Conservation (phyloP, 2,329 filamentous ascomycete genomes). For the Dryadomyces quercivorus region DNA sequence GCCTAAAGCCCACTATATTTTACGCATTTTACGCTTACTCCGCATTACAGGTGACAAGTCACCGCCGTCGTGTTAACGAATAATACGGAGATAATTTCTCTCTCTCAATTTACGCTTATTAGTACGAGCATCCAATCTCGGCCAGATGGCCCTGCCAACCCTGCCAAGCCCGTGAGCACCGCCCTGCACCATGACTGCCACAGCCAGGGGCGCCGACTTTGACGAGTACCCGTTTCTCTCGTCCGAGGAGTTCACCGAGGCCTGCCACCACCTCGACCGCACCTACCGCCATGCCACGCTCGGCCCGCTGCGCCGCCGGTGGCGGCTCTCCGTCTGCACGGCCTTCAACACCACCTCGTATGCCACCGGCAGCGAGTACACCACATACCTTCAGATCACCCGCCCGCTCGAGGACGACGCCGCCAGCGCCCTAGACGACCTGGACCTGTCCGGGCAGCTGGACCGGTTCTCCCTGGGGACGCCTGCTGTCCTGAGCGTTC, state of each 20-base stretch:
- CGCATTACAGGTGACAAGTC: no score
- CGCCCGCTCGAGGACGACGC: conserved; percentile 32
- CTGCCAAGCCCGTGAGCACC: not conserved
- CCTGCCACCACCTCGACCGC: conserved; percentile 50
- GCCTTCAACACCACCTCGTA: conserved; percentile 31
- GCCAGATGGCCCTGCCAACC: not conserved
- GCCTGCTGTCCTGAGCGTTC: conserved; percentile 1
- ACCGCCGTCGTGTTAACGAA: no score
- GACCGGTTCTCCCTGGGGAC: conserved; percentile 30
- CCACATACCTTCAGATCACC: conserved; percentile 45
- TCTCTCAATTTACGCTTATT: no score
- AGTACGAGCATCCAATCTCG: not conserved
- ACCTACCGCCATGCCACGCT: conserved; percentile 46
- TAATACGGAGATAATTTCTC: no score
- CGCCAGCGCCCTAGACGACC: conserved; percentile 21
- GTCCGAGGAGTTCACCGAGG: conserved; percentile 49
- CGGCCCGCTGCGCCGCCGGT: conserved; percentile 38
- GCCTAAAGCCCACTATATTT: no score
- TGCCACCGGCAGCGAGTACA: conserved; percentile 27
- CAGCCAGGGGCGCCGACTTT: conserved; percentile 23
- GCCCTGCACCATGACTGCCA: not conserved
- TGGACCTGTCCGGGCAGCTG: conserved; percentile 33
- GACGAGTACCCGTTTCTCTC: conserved; percentile 49
- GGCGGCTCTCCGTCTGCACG: conserved; percentile 41
- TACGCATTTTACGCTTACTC: no score